phyloP scores from a whole-genome alignment of 495 filamentous ascomycete genomes.

The Cudoniella acicularis region DNA sequence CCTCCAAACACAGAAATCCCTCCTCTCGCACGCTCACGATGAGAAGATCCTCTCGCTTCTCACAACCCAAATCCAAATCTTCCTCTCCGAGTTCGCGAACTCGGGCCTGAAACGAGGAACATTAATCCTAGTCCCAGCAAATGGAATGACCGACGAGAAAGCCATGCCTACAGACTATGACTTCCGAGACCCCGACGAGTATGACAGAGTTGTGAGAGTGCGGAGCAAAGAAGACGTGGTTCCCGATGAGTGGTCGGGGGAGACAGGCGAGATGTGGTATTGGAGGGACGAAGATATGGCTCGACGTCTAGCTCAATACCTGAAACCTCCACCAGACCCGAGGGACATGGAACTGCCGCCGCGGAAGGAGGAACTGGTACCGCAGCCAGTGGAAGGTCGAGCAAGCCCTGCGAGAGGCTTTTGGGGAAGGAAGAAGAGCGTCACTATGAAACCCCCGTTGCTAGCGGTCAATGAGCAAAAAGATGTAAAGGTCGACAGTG shows the following conservation, averaged over 20 bases:
- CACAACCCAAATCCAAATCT: conserved; percentile 22
- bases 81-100: conserved; percentile 21
- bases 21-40: conserved; percentile 19
- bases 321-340: conserved; percentile 35
- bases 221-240: conserved; percentile 7
- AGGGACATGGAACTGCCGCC: conserved; percentile 7
- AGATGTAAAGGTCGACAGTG: background rate
- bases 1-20: conserved; percentile 10
- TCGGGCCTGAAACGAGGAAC: conserved; percentile 17
- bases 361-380: conserved; percentile 7
- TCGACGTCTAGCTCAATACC: conserved; percentile 36
- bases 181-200: conserved; percentile 13
- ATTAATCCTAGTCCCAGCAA: conserved; percentile 20
- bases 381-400: background rate
- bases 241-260: background rate
- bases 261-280: conserved; percentile 27
- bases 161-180: conserved; percentile 19
- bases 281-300: conserved; percentile 48
- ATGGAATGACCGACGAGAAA: conserved; percentile 16
- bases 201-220: conserved; percentile 17
- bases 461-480: background rate
- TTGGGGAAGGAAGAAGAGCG: conserved; percentile 19
- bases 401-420: conserved; percentile 9
- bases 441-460: conserved; percentile 7
- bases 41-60: conserved; percentile 23